These are phyloP conservation scores for Conticribra guillardii DNA, from an alignment of 108 stramenopile species.

Conservation along the genomic window DNA sequence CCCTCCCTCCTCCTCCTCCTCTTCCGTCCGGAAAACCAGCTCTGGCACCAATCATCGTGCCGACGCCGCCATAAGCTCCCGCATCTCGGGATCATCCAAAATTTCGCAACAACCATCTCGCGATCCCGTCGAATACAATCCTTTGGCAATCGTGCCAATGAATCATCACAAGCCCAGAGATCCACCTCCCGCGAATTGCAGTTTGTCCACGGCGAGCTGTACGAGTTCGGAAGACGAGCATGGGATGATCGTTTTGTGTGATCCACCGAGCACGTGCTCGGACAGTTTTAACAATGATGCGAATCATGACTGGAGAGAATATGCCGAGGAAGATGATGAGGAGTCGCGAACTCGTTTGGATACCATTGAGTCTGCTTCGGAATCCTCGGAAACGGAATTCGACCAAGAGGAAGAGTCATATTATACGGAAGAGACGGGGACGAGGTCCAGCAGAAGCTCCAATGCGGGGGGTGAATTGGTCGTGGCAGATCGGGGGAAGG, in stretches of 20 bases:
- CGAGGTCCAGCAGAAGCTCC: background rate
- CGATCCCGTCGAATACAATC: background rate
- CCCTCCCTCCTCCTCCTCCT: background rate
- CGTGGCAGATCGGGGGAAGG: background rate
- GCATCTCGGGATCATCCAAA: slow-evolving; percentile 7
- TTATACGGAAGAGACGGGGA: background rate
- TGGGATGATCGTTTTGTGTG: no score
- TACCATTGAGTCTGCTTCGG: background rate
- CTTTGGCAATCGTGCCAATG: background rate
- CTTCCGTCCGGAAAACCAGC: background rate
- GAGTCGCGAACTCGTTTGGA: background rate
- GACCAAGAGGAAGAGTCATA: no score
- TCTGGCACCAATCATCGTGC: background rate
- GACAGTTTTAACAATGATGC: background rate
- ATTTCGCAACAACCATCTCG: background rate
- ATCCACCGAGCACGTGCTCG: background rate
- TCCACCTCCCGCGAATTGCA: background rate
- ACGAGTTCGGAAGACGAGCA: background rate
- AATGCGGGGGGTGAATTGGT: background rate
- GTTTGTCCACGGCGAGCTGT: background rate
- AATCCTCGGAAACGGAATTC: background rate
- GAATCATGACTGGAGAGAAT: background rate
- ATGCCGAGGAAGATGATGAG: background rate
- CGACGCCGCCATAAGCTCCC: slow-evolving; percentile 12
- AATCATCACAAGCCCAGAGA: background rate